These are phyloP conservation scores for Fraxinus platypoda DNA, from an alignment of 305 asterid species.

Conservation along the genomic window DNA sequence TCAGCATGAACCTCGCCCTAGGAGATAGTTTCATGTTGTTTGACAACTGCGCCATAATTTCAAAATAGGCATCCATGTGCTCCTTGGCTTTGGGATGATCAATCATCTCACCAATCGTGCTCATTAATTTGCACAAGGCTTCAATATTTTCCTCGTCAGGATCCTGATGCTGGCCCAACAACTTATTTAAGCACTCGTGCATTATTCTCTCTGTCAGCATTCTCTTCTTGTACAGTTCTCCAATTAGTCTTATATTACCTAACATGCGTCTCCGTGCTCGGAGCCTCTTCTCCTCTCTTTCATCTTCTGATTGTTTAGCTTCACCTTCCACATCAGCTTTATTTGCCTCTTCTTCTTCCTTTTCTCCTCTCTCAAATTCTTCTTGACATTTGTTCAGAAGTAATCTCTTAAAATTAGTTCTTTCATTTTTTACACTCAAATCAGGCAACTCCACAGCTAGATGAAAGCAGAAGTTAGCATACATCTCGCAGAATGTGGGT, in stretches of 20 bases:
- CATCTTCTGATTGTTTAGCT: slow-evolving; percentile 50
- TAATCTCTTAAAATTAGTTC: slow-evolving; percentile 66
- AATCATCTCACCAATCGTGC: slow-evolving; percentile 79
- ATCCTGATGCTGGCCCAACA: slow-evolving; percentile 61
- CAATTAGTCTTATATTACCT: slow-evolving; percentile 81
- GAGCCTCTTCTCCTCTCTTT: slow-evolving; percentile 67
- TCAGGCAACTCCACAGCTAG: slow-evolving; percentile 72
- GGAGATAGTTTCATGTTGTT: slow-evolving; percentile 55
- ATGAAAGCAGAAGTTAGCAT: slow-evolving; percentile 70
- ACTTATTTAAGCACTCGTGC: slow-evolving; percentile 73
- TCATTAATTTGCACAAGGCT: slow-evolving; percentile 81
- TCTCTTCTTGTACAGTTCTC: slow-evolving; percentile 76
- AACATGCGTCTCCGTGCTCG: slow-evolving; percentile 65
- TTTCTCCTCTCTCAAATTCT: slow-evolving; percentile 81
- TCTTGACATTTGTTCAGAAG: slow-evolving; percentile 78
- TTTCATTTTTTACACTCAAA: slow-evolving; percentile 57
- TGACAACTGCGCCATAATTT: slow-evolving; percentile 50
- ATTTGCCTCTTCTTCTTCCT: slow-evolving; percentile 71
- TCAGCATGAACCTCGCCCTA: slow-evolving; percentile 73
- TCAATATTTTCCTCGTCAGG: slow-evolving; percentile 85
- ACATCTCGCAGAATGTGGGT: slow-evolving; percentile 92
- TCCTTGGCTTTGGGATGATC: slow-evolving; percentile 72
- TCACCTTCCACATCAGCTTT: slow-evolving; percentile 67
- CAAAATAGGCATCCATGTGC: slow-evolving; percentile 61
- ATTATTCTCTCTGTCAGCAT: slow-evolving; percentile 82